Base-by-base conservation (phyloP, 805 yeast genomes). In the Candida sanyiensis region DNA sequence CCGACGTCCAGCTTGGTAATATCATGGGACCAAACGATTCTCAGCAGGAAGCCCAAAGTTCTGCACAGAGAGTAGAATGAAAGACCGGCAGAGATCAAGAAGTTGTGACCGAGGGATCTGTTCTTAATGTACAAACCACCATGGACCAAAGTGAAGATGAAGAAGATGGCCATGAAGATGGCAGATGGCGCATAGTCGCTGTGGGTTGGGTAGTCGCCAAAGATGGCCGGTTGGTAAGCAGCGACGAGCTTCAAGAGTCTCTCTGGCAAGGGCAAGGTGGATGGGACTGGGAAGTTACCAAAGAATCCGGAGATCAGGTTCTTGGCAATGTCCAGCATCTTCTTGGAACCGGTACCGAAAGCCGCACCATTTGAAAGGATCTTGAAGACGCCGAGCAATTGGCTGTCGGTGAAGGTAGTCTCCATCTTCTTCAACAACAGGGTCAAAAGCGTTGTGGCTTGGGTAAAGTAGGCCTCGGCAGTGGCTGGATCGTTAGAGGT, bases 181-280 rank as follows among this genome's bases (percentile, higher is more conserved):
- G 74, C 74, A 45, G 73, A 64, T 17, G 87, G 87, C 4, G 75
- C 85, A 17, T 66, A 55, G 58, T 83, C 90, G 9, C 51, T 51
- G 18, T 38, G 32, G 10, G 24, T 23, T 11, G 87, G 85, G 52
- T 80, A 82, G 17, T 72, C 74, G 17, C 89, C 89, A 58, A 80
- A 80, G 35, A 77, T 60, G 11, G 73, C 64, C 33, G 66, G 70
- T 53, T 75, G 79, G 35, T 47, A 48, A n/a, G 33, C 48, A 32
- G 38, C 41, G 22, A 52, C 52, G 17, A 51, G 31, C 4, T 18
- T 16, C 5, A 41, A 24, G 24, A 54, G 42, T 34, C 52, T 47
- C 7, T 31, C 3, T 33, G 54, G 57, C 19, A 52, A 13, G 23
- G 38, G 30, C 21, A 47, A 20, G 1, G 18, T 10, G 12, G 40